Evolutionary conservation across 2,329 filamentous ascomycete genomes (phyloP).

Genomic region (Xylariomycetidae sp.): DNA sequence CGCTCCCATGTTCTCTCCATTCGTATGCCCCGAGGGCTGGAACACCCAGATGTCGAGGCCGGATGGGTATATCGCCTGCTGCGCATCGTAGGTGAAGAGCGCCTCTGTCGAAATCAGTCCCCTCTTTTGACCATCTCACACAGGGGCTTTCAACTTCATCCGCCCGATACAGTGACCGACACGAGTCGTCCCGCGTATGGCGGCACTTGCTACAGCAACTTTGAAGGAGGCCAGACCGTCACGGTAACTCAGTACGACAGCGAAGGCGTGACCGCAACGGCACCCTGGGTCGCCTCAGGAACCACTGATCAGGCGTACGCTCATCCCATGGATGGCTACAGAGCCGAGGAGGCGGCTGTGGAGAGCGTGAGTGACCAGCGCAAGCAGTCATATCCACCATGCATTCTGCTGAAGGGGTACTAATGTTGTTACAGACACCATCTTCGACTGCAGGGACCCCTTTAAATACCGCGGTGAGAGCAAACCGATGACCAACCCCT

Average conservation of each 20-base stretch:
- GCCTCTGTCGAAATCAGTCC: too few relatives aligned
- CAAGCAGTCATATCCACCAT: too few relatives aligned
- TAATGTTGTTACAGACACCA: too few relatives aligned
- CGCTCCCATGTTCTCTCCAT: conserved; percentile 14
- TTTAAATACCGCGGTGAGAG: too few relatives aligned
- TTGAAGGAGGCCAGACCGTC: conserved; percentile 8
- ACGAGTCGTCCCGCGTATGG: conserved; percentile 14
- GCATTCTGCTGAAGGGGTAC: too few relatives aligned
- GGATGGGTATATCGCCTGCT: conserved; percentile 17
- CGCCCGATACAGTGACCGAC: conserved; percentile 9
- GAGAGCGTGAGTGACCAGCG: too few relatives aligned
- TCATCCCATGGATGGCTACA: too few relatives aligned
- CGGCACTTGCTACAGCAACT: conserved; percentile 14
- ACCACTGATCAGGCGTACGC: too few relatives aligned
- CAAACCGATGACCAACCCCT: too few relatives aligned
- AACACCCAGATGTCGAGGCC: conserved; percentile 6
- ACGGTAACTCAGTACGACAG: conserved; percentile 12
- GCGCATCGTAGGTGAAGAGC: conserved; percentile 18
- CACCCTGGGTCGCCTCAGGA: too few relatives aligned
- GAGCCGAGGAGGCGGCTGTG: too few relatives aligned
- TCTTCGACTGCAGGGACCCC: too few relatives aligned
- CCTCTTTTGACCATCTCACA: not conserved
- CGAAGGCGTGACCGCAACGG: conserved; percentile 9
- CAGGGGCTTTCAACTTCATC: conserved; percentile 13
- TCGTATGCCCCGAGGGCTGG: conserved; percentile 14